Conservation (phyloP, 2,329 filamentous ascomycete species). For the Cladosporium austrohemisphaericum region DNA sequence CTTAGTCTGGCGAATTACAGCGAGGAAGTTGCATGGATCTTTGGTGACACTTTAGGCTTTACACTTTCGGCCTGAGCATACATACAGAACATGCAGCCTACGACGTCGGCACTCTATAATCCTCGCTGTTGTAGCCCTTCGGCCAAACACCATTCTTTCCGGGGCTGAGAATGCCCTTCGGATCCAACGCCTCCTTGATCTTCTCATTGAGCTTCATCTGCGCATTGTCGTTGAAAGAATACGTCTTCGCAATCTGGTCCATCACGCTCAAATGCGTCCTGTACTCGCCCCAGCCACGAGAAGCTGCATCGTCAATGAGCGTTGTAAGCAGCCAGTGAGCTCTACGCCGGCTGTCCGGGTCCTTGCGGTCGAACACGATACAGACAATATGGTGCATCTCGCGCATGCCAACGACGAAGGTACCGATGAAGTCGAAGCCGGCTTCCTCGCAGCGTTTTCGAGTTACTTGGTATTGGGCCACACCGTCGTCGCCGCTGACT, state of each 20-base stretch:
- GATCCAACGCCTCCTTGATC: constrained; percentile 47
- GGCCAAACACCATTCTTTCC: constrained; percentile 44
- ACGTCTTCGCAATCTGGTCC: constrained; percentile 46
- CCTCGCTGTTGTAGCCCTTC: constrained; percentile 13
- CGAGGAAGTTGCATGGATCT: no score
- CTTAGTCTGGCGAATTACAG: no score
- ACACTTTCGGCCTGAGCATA: no score
- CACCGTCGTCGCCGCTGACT: constrained; percentile 47
- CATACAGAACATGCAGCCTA: no score
- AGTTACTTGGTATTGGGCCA: constrained; percentile 43
- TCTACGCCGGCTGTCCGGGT: constrained; percentile 37
- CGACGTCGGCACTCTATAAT: background rate
- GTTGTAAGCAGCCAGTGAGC: constrained; percentile 38
- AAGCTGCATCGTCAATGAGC: constrained; percentile 40
- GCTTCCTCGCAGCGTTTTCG: constrained; percentile 33
- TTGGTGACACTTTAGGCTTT: no score
- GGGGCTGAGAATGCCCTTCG: constrained; percentile 47
- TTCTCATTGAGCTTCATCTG: constrained; percentile 43
- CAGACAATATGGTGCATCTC: constrained; percentile 57
- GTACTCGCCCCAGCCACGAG: constrained; percentile 45
- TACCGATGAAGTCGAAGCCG: constrained; percentile 51
- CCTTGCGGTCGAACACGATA: constrained; percentile 50
- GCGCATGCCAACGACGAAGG: constrained; percentile 49
- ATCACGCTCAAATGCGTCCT: constrained; percentile 45
- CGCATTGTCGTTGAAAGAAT: constrained; percentile 41